phyloP scores from a whole-genome alignment of 176 grass and related monocot species.

The Aegilops bicornis region DNA sequence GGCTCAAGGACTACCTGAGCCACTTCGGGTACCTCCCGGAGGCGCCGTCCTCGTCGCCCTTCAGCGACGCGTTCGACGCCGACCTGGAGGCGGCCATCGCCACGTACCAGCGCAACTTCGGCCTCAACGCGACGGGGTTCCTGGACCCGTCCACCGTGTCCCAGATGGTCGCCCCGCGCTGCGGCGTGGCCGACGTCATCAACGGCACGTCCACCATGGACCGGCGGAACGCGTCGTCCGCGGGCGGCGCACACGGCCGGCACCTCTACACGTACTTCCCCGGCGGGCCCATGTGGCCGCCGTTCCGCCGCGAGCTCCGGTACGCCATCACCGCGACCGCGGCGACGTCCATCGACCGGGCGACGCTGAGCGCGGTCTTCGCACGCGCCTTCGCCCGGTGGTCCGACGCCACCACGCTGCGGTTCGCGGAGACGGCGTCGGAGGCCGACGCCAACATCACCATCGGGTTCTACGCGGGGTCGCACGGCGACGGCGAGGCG shows the following conservation, averaged over 20 bases:
- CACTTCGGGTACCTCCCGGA: slow-evolving; percentile 79
- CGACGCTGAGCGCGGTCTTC: slow-evolving; percentile 54
- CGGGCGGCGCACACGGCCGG: slow-evolving; percentile 33
- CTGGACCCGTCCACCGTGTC: slow-evolving; percentile 61
- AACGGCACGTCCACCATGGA: slow-evolving; percentile 64
- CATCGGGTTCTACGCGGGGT: slow-evolving; percentile 68
- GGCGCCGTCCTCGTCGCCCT: slow-evolving; percentile 34
- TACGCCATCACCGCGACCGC: slow-evolving; percentile 67
- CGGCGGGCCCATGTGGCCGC: slow-evolving; percentile 63
- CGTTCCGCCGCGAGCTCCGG: slow-evolving; percentile 41
- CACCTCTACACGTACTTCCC: slow-evolving; percentile 86
- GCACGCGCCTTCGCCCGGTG: slow-evolving; percentile 71
- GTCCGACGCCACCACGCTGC: slow-evolving; percentile 61
- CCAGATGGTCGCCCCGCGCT: slow-evolving; percentile 74
- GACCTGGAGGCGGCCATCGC: slow-evolving; percentile 53
- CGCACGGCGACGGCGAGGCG: slow-evolving; percentile 80
- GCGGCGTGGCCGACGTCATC: slow-evolving; percentile 83
- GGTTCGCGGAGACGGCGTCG: slow-evolving; percentile 59
- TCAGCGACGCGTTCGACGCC: slow-evolving; percentile 65
- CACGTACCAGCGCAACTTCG: slow-evolving; percentile 77
- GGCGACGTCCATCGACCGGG: slow-evolving; percentile 52
- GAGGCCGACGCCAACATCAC: slow-evolving; percentile 68
- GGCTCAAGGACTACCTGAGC: slow-evolving; percentile 75
- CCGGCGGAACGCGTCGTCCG: slow-evolving; percentile 1
- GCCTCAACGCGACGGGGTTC: slow-evolving; percentile 64